phyloP scores from a whole-genome alignment of 140 eudicot species.

The Senecio squalidus region DNA sequence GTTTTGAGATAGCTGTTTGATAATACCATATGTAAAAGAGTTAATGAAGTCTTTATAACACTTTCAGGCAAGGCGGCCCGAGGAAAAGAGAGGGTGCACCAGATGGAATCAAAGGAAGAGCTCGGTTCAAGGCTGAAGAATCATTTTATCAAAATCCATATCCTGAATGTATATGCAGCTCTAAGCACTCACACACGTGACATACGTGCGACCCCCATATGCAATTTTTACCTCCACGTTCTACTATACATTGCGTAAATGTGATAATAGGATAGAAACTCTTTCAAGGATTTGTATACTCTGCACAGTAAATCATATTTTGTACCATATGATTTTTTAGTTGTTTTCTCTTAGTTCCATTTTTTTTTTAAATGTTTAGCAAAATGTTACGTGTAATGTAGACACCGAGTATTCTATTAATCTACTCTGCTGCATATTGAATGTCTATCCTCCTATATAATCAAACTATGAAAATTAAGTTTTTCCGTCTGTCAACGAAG shows the following conservation, averaged over 20 bases:
- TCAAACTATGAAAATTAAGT: no score
- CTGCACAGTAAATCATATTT: no score
- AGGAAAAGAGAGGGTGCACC: conserved; percentile 81
- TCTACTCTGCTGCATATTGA: no score
- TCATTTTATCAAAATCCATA: conserved; percentile 86
- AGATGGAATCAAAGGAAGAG: conserved; percentile 80
- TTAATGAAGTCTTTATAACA: not conserved
- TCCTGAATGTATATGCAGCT: conserved; percentile 83
- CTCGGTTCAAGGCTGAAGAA: conserved; percentile 68
- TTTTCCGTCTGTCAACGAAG: no score
- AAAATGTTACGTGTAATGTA: no score
- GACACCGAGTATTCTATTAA: no score
- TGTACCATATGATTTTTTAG: no score
- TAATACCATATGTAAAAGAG: not conserved
- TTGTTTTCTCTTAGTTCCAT: no score
- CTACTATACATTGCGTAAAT: conserved; percentile 3
- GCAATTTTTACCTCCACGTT: conserved; percentile 1
- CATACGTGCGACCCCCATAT: not conserved
- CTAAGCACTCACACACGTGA: conserved; percentile 15
- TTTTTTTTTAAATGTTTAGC: no score
- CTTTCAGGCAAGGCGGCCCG: conserved; percentile 77
- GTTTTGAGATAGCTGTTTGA: not conserved
- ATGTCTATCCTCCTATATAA: no score
- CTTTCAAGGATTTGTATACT: no score
- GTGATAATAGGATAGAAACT: no score